Percentiles rank a stretch among this genome's conserved stretches.
These are phyloP conservation scores for Phellopilus nigrolimitatus DNA, from an alignment of 1,284 basidiomycete species.

Conservation along the genomic window DNA sequence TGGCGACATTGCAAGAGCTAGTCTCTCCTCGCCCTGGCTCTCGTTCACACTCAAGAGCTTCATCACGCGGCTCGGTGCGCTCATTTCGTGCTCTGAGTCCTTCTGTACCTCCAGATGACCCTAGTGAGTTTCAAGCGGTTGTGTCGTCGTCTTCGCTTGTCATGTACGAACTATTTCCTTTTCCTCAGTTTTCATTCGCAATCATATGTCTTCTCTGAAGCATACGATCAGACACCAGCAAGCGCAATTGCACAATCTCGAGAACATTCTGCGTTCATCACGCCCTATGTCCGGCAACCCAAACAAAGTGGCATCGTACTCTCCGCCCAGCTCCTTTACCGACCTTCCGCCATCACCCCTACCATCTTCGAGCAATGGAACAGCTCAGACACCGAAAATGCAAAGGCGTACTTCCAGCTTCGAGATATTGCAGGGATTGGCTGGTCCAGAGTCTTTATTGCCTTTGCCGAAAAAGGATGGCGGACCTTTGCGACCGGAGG, in stretches of 20 bases:
- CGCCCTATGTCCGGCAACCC: slow-evolving; percentile 37
- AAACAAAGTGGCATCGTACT: slow-evolving; percentile 40
- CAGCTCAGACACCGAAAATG: slow-evolving; percentile 39
- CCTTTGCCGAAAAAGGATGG: slow-evolving; percentile 58
- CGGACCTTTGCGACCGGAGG: slow-evolving; percentile 31
- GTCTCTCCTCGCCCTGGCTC: slow-evolving; percentile 23
- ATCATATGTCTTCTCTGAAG: slow-evolving; percentile 69
- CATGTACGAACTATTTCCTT: neutral
- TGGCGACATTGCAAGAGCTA: slow-evolving; percentile 2
- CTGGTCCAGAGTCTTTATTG: slow-evolving; percentile 67
- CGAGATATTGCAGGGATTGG: slow-evolving; percentile 63
- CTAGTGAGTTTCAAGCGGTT: slow-evolving; percentile 48
- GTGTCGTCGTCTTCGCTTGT: neutral
- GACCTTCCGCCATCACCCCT: slow-evolving; percentile 28
- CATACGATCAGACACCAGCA: slow-evolving; percentile 74
- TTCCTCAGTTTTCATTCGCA: slow-evolving; percentile 58
- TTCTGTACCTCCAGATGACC: slow-evolving; percentile 47
- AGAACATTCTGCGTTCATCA: slow-evolving; percentile 59
- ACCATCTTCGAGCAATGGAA: slow-evolving; percentile 32
- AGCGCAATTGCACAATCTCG: slow-evolving; percentile 63
- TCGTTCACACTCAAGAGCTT: slow-evolving; percentile 48
- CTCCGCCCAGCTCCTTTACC: slow-evolving; percentile 34
- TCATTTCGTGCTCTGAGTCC: slow-evolving; percentile 48
- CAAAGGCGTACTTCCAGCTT: slow-evolving; percentile 57
- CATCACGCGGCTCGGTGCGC: slow-evolving; percentile 46